A percentile compares a stretch with the other conserved stretches of the same genome.
Conservation (phyloP, 192 early-diverging fungal species). For the Dissophora ornata region DNA sequence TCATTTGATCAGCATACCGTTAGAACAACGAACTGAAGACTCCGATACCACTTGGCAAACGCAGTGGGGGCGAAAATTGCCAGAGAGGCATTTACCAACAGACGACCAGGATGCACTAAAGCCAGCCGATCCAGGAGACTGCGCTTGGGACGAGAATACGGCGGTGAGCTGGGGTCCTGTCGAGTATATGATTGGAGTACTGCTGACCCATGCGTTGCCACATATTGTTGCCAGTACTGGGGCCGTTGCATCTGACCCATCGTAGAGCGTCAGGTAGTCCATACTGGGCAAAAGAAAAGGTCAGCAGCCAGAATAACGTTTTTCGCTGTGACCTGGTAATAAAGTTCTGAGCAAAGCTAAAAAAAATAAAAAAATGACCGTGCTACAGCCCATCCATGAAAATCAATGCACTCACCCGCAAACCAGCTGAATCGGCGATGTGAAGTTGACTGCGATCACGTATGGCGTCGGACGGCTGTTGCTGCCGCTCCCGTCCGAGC, state of each 20-base stretch:
- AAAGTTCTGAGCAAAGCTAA: no score
- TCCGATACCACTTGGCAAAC: no score
- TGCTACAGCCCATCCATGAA: no score
- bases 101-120: conserved; percentile 33
- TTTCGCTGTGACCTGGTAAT: no score
- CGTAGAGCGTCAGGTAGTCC: conserved; percentile 51
- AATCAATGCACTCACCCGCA: conserved; percentile 34
- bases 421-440: conserved; percentile 32
- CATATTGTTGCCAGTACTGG: conserved; percentile 42
- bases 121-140: conserved; percentile 22
- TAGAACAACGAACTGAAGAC: no score
- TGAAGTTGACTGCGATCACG: conserved; percentile 38
- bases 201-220: conserved; percentile 23
- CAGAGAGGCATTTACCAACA: conserved; percentile 13
- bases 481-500: background rate
- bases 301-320: no score
- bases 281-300: conserved; percentile 17
- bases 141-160: conserved; percentile 26
- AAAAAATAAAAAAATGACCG: no score
- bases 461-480: conserved; percentile 2
- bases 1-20: no score
- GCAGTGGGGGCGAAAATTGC: no score
- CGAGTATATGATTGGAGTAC: conserved; percentile 28
- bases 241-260: conserved; percentile 35
- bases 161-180: conserved; percentile 35